These are phyloP conservation scores for Fraxinus greggii DNA, from an alignment of 305 asterid genomes.

Conservation along the genomic window DNA sequence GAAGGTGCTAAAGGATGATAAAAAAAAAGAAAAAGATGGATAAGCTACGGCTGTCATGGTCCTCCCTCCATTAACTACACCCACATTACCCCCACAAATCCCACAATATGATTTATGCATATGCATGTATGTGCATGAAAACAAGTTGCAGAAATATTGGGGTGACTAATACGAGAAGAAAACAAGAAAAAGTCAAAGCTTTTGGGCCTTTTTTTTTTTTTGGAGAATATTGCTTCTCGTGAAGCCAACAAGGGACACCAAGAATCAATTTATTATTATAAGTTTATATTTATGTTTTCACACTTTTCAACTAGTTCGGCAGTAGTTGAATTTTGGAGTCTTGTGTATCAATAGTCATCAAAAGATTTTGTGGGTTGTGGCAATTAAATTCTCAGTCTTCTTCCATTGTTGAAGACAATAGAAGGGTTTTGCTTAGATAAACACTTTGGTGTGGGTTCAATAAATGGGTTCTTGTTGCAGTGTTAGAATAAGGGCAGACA, in stretches of 20 bases:
- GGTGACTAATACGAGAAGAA: conserved; percentile 7
- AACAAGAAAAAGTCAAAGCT: conserved; percentile 41
- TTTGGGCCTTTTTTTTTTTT: neutral
- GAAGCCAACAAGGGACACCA: conserved; percentile 48
- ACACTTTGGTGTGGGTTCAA: conserved; percentile 4
- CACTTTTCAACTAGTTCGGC: conserved; percentile 23
- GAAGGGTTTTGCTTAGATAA: conserved; percentile 1
- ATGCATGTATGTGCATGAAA: neutral
- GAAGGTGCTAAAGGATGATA: neutral
- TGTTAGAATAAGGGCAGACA: conserved; percentile 63
- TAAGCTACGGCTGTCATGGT: conserved; percentile 18
- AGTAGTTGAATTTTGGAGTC: neutral
- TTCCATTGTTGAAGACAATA: neutral
- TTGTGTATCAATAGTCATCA: neutral
- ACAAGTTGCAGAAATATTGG: conserved; percentile 28
- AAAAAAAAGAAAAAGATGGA: neutral
- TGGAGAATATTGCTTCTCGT: conserved; percentile 51
- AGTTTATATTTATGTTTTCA: conserved; percentile 19
- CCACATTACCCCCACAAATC: neutral
- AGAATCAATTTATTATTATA: conserved; percentile 16
- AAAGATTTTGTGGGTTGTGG: conserved; percentile 8
- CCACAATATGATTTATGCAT: neutral
- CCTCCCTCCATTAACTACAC: conserved; percentile 1
- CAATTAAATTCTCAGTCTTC: conserved; percentile 1
- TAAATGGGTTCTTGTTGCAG: conserved; percentile 82